Conservation (phyloP, 106 monocot species). For the Chionographis japonica region DNA sequence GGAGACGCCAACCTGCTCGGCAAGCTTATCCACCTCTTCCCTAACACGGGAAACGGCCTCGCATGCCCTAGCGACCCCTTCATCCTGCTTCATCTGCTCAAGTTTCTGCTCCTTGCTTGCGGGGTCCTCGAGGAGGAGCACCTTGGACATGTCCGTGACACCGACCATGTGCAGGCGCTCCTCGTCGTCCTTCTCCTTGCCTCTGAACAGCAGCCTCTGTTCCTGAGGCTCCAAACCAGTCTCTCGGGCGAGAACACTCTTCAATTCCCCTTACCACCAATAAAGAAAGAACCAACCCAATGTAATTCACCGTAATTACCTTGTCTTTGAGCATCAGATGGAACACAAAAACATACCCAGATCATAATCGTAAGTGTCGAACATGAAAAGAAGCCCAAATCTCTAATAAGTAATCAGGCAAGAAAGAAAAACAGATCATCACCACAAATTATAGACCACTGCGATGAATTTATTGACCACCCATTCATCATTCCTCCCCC, state of each 20-base stretch:
- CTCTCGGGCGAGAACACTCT: conserved; percentile 45
- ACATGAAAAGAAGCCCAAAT: no score
- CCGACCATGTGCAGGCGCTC: conserved; percentile 72
- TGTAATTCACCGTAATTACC: no score
- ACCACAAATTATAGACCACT: no score
- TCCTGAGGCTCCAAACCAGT: conserved; percentile 72
- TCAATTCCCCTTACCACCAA: conserved; percentile 70
- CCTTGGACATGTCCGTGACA: conserved; percentile 70
- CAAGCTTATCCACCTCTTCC: conserved; percentile 70
- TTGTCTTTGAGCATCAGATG: no score
- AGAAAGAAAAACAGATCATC: background rate
- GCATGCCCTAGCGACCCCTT: conserved; percentile 45
- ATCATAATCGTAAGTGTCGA: no score
- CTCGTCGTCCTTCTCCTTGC: conserved; percentile 74
- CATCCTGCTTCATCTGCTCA: conserved; percentile 38
- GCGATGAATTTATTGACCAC: no score
- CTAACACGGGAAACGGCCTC: conserved; percentile 64
- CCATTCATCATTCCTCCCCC: no score
- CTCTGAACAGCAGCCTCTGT: conserved; percentile 83
- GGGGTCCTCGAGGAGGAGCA: conserved; percentile 79
- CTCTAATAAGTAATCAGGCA: no score
- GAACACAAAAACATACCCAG: no score
- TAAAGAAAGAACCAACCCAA: background rate
- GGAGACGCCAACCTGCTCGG: conserved; percentile 47
- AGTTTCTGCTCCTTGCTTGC: conserved; percentile 55